Conservation (phyloP, 306 rosid genomes). For the Glycine latifolia region DNA sequence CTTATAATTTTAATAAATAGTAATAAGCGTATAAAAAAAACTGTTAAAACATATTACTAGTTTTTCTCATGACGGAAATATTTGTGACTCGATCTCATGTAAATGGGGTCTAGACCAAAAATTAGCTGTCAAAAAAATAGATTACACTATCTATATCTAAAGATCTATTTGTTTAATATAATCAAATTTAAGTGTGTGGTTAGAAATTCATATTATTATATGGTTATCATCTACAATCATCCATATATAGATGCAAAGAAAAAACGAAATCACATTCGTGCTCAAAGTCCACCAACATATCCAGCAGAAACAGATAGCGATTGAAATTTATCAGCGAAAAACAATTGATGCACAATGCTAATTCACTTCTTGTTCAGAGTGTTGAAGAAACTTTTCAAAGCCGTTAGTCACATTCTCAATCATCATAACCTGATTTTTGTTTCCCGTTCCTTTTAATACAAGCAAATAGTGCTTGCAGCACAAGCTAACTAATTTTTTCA, state of each 20-base stretch:
- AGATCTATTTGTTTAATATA: not conserved
- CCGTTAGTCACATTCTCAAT: not conserved
- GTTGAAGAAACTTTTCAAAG: not conserved
- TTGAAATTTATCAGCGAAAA: not conserved
- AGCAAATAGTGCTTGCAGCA: constrained; percentile 9
- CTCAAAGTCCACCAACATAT: no score
- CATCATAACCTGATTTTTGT: not conserved
- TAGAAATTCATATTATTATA: not conserved
- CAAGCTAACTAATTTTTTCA: not conserved
- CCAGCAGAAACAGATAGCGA: no score
- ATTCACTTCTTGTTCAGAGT: not conserved
- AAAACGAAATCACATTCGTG: no score
- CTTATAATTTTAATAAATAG: no score
- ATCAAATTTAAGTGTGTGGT: not conserved
- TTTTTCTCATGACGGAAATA: no score
- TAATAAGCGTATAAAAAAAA: no score
- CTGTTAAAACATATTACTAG: no score
- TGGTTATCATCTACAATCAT: no score
- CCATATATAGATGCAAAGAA: no score
- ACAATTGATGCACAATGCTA: not conserved
- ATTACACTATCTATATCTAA: not conserved
- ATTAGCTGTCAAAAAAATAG: no score
- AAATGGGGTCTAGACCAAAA: no score
- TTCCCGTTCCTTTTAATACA: not conserved
- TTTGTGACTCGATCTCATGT: no score